Conservation (phyloP, 306 rosid genomes). For the Castanea mollissima region DNA sequence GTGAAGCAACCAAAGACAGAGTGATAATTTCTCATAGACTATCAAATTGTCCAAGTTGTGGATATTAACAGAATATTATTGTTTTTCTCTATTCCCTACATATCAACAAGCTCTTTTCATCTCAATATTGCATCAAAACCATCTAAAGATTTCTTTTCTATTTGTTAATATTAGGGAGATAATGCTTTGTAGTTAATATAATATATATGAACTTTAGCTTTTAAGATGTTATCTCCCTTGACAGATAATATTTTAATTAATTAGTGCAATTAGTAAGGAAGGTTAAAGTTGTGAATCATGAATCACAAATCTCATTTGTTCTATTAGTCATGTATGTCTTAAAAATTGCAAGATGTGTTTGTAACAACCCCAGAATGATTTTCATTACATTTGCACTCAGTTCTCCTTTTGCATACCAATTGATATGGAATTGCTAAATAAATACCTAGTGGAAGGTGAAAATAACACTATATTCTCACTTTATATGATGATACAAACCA, state of each 20-base stretch:
- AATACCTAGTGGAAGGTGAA: slow-evolving; percentile 26
- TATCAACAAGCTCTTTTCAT: not conserved
- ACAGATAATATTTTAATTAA: not conserved
- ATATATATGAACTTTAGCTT: too few relatives aligned
- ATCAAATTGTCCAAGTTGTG: too few relatives aligned
- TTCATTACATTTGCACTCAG: not conserved
- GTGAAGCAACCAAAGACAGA: too few relatives aligned
- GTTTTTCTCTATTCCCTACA: too few relatives aligned
- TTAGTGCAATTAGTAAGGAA: not conserved
- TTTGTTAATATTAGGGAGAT: not conserved
- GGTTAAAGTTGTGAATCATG: not conserved
- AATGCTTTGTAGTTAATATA: too few relatives aligned
- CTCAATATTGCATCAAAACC: not conserved
- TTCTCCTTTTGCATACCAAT: slow-evolving; percentile 35
- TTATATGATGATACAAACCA: slow-evolving; percentile 10
- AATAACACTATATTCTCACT: not conserved
- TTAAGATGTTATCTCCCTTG: too few relatives aligned
- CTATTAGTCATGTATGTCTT: not conserved
- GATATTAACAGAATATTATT: too few relatives aligned
- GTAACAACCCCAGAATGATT: slow-evolving; percentile 14
- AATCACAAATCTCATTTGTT: not conserved
- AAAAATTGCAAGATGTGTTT: slow-evolving; percentile 5
- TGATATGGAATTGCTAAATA: slow-evolving; percentile 12
- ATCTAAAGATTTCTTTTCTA: not conserved
- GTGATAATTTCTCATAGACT: too few relatives aligned